Conservation (phyloP, 257 asterid genomes). For the Henckelia pumila region DNA sequence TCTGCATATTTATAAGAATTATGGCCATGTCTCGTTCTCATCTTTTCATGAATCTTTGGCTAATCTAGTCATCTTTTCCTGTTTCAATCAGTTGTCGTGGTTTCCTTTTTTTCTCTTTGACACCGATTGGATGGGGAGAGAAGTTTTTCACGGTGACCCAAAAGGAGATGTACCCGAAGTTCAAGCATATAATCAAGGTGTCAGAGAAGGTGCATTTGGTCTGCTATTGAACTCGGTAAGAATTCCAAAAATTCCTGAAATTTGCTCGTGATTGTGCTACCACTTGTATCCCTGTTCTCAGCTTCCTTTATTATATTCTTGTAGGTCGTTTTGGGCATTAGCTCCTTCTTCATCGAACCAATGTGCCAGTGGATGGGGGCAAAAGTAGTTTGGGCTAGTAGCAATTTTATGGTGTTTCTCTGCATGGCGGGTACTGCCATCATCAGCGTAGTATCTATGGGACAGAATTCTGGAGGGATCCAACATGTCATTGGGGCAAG, state of each 20-base stretch:
- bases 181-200: constrained; percentile 88
- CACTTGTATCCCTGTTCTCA: not conserved
- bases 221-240: constrained; percentile 99
- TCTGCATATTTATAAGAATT: not conserved
- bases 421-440: constrained; percentile 96
- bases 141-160: constrained; percentile 96
- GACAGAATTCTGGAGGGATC: constrained; percentile 60
- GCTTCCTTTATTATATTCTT: constrained; percentile 14
- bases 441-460: constrained; percentile 63
- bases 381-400: constrained; percentile 79
- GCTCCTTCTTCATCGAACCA: constrained; percentile 85
- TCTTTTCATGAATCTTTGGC: not conserved
- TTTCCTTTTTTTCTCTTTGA: constrained; percentile 97
- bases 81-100: constrained; percentile 77
- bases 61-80: not conserved
- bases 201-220: constrained; percentile 99
- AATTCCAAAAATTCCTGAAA: constrained; percentile 43
- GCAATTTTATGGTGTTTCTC: constrained; percentile 77
- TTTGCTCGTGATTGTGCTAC: not conserved
- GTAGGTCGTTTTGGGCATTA: constrained; percentile 91
- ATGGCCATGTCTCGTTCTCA: constrained; percentile 17
- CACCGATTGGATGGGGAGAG: constrained; percentile 99
- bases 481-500: constrained; percentile 80
- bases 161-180: constrained; percentile 68
- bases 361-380: constrained; percentile 82